Percentiles rank a stretch among this genome's conserved stretches.
Evolutionary conservation across 2,329 filamentous ascomycete genomes (phyloP).

Genomic region (Cryphonectria japonica): DNA sequence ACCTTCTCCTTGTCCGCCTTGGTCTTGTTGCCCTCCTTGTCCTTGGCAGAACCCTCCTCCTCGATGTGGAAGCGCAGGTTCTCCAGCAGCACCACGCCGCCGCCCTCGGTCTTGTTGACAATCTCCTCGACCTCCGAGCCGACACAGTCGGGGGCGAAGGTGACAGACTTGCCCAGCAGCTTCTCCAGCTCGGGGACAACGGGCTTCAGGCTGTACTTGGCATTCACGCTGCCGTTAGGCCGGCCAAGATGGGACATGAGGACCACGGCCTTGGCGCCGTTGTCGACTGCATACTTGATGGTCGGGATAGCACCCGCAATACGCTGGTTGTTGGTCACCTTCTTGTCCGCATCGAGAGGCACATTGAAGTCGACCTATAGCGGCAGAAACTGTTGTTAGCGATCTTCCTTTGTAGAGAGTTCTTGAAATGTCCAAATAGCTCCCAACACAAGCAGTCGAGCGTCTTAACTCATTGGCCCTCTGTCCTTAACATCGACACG

Average conservation of each 20-base stretch:
- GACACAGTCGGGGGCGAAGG: conserved; percentile 88
- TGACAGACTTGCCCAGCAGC: conserved; percentile 79
- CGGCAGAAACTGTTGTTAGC: conserved; percentile 30
- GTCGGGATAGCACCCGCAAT: conserved; percentile 95
- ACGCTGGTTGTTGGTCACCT: conserved; percentile 97
- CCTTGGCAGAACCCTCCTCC: conserved; percentile 96
- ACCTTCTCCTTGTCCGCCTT: conserved; percentile 96
- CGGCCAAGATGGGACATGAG: conserved; percentile 99
- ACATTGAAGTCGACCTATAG: conserved; percentile 98
- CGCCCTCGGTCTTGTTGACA: conserved; percentile 79
- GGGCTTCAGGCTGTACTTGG: conserved; percentile 94
- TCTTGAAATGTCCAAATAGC: not conserved
- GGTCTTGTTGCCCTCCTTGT: conserved; percentile 92
- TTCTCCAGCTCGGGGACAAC: conserved; percentile 92
- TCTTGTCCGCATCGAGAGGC: conserved; percentile 88
- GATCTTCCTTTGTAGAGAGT: conserved; percentile 6
- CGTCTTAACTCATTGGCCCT: not conserved
- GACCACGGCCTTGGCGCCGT: conserved; percentile 89
- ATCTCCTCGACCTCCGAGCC: conserved; percentile 87
- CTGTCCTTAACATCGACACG: not conserved
- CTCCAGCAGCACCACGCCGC: conserved; percentile 88
- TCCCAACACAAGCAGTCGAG: not conserved
- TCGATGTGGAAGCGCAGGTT: conserved; percentile 98
- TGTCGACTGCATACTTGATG: conserved; percentile 90
- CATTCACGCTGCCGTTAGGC: conserved; percentile 84